A percentile compares a stretch with the other conserved stretches of the same genome.
These are phyloP conservation scores for Ascocoryne sarcoides DNA, from an alignment of 2,329 filamentous ascomycete genomes.

Conservation along the genomic window DNA sequence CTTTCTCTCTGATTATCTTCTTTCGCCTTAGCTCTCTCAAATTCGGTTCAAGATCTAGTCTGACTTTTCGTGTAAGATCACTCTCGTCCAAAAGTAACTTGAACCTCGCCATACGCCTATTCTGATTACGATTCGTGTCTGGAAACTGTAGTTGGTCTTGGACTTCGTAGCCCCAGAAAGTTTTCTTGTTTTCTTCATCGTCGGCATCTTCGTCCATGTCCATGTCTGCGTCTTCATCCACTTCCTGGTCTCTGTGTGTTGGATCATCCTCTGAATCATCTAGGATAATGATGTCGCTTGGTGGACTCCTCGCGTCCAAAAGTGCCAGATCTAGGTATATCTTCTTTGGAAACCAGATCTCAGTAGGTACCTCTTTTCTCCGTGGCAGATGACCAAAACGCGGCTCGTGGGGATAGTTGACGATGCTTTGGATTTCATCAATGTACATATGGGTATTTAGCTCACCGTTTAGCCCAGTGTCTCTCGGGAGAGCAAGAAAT, in stretches of 20 bases:
- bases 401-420: conserved; percentile 1
- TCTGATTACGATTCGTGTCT: conserved; percentile 4
- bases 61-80: conserved; percentile 6
- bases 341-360: conserved; percentile 7
- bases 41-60: conserved; percentile 3
- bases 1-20: conserved; percentile 1
- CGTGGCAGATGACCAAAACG: not conserved
- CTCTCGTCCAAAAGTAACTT: conserved; percentile 16
- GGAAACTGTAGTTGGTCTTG: conserved; percentile 1
- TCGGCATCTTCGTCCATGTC: not conserved
- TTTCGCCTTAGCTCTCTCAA: conserved; percentile 3
- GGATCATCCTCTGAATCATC: not conserved
- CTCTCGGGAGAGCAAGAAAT: conserved; percentile 2
- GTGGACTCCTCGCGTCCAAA: not conserved
- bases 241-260: not conserved
- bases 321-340: not conserved
- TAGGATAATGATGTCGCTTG: not conserved
- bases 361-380: conserved; percentile 8
- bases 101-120: conserved; percentile 6
- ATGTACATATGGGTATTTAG: conserved; percentile 1
- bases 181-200: not conserved
- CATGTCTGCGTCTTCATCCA: conserved; percentile 3
- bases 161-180: conserved; percentile 8
- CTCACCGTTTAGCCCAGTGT: not conserved
- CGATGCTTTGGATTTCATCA: conserved; percentile 4